These are phyloP conservation scores for Dillenia suffruticosa DNA, from an alignment of 164 flowering plant genomes.

Conservation along the genomic window DNA sequence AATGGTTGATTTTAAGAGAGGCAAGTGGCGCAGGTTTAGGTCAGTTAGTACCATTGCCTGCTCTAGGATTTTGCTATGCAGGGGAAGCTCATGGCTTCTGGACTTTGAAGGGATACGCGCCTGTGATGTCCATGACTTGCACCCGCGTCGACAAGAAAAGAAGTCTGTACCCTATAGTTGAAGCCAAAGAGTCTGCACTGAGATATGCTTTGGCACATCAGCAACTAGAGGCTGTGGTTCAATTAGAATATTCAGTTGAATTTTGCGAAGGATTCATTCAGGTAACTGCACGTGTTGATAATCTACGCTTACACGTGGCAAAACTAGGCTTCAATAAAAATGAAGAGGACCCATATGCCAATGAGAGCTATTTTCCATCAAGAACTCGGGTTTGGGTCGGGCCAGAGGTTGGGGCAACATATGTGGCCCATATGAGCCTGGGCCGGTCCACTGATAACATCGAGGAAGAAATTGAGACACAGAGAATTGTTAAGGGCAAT, in stretches of 20 bases:
- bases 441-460: too few species aligned
- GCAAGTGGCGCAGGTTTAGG: conserved; percentile 34
- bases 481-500: conserved; percentile 47
- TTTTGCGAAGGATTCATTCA: conserved; percentile 40
- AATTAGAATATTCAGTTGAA: conserved; percentile 58
- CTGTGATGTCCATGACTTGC: conserved; percentile 48
- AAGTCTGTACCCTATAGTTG: conserved; percentile 21
- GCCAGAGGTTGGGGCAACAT: conserved; percentile 64
- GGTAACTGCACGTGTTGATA: conserved; percentile 67
- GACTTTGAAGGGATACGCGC: conserved; percentile 66
- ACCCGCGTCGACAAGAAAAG: conserved; percentile 13
- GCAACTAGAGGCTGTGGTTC: conserved; percentile 71
- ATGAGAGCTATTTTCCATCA: conserved; percentile 67
- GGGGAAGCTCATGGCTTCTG: conserved; percentile 68
- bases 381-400: conserved; percentile 69
- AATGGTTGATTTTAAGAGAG: conserved; percentile 48
- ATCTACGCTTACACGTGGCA: conserved; percentile 68
- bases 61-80: conserved; percentile 54
- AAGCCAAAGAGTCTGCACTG: conserved; percentile 54
- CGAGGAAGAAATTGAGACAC: conserved; percentile 9
- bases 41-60: conserved; percentile 17
- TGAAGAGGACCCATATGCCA: conserved; percentile 21
- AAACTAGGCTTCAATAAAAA: conserved; percentile 48
- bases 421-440: conserved; percentile 25
- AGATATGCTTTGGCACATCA: conserved; percentile 81